A percentile compares a stretch with the other conserved stretches of the same genome.
These are phyloP conservation scores for Epicoccum sorghinum DNA, from an alignment of 2,329 filamentous ascomycete genomes.

Conservation along the genomic window DNA sequence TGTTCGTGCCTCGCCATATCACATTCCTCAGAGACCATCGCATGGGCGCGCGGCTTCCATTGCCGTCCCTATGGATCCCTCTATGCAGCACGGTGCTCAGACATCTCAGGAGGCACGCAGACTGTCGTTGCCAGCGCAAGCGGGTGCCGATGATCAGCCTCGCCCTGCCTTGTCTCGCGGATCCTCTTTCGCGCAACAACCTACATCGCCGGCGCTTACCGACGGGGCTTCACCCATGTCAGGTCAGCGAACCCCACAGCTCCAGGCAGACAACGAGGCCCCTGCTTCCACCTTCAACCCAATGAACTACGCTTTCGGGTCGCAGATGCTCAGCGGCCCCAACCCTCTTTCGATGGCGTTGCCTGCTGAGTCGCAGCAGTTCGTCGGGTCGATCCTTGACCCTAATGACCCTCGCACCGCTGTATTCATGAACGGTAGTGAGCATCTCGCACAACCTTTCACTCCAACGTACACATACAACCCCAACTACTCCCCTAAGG, in stretches of 20 bases:
- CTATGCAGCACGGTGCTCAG: slow-evolving; percentile 25
- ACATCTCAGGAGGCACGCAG: slow-evolving; percentile 42
- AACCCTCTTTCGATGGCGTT: slow-evolving; percentile 58
- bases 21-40: slow-evolving; percentile 49
- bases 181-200: slow-evolving; percentile 26
- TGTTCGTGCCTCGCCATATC: slow-evolving; percentile 54
- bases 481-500: slow-evolving; percentile 48
- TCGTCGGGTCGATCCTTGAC: slow-evolving; percentile 56
- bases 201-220: slow-evolving; percentile 35
- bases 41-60: slow-evolving; percentile 56
- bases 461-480: slow-evolving; percentile 54
- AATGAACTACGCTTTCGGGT: slow-evolving; percentile 32
- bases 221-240: slow-evolving; percentile 24
- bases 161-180: slow-evolving; percentile 29
- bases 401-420: slow-evolving; percentile 53
- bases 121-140: slow-evolving; percentile 52
- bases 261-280: slow-evolving; percentile 27
- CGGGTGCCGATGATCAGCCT: slow-evolving; percentile 21
- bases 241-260: slow-evolving; percentile 30
- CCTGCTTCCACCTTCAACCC: slow-evolving; percentile 30
- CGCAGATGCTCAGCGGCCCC: slow-evolving; percentile 40
- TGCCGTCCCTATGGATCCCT: slow-evolving; percentile 46
- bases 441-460: slow-evolving; percentile 48
- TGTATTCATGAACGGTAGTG: slow-evolving; percentile 55
- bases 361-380: slow-evolving; percentile 60